phyloP scores from a whole-genome alignment of 2,329 filamentous ascomycete species.

The Colletotrichum horii region DNA sequence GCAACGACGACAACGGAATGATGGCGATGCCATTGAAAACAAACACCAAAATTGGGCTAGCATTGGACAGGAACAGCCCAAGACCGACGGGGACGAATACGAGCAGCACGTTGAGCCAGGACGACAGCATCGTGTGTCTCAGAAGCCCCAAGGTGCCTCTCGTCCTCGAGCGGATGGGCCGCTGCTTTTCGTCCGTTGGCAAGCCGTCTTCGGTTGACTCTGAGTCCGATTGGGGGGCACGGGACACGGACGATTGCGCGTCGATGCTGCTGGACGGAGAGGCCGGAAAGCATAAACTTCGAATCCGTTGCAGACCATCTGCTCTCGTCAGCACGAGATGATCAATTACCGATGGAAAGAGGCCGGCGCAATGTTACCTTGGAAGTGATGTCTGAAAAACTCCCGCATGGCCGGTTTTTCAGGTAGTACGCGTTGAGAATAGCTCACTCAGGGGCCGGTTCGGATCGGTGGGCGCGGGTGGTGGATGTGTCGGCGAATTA shows the following conservation, averaged over 20 bases:
- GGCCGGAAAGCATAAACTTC: background rate
- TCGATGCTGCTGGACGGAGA: background rate
- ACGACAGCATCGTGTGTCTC: conserved; percentile 30
- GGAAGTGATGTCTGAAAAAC: background rate
- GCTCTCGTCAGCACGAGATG: background rate
- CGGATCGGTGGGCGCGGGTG: background rate
- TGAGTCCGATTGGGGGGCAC: background rate
- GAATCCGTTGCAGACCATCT: background rate
- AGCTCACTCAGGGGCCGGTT: background rate
- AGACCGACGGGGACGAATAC: conserved; percentile 76
- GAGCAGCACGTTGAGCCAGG: conserved; percentile 69
- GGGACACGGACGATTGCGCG: background rate
- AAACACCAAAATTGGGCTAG: conserved; percentile 52
- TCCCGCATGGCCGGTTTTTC: background rate
- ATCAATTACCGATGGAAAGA: background rate
- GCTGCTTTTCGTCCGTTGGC: background rate
- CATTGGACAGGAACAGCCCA: conserved; percentile 48
- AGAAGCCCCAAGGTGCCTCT: background rate
- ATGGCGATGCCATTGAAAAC: conserved; percentile 66
- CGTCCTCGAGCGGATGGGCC: background rate
- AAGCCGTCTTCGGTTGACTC: background rate
- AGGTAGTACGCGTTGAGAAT: background rate
- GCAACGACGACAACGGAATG: conserved; percentile 60
- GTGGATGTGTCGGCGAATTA: background rate
- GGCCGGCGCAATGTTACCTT: background rate